A percentile compares a stretch with the other conserved stretches of the same genome.
These are phyloP conservation scores for Globisporangium carolinianum DNA, from an alignment of 352 stramenopile genomes.

Conservation along the genomic window DNA sequence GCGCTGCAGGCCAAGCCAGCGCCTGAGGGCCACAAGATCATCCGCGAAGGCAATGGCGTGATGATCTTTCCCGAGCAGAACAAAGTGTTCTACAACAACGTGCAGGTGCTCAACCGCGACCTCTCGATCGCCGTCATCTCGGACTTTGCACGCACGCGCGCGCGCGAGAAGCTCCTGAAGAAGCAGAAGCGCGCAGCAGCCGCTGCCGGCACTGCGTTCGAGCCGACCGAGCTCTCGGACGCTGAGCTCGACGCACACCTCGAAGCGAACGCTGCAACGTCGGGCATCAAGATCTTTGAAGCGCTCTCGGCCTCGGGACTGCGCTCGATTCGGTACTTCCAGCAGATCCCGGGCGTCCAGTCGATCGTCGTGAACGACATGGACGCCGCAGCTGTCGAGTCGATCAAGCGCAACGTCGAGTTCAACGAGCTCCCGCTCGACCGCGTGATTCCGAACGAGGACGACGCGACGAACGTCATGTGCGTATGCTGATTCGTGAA, in stretches of 20 bases:
- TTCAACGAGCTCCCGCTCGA: constrained; percentile 83
- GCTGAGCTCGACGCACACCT: constrained; percentile 73
- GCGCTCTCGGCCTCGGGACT: constrained; percentile 97
- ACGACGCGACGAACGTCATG: constrained; percentile 85
- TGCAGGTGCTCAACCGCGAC: constrained; percentile 98
- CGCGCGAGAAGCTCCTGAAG: constrained; percentile 61
- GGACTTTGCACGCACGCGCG: constrained; percentile 91
- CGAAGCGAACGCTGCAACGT: constrained; percentile 46
- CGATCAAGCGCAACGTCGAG: constrained; percentile 93
- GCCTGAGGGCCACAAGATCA: constrained; percentile 76
- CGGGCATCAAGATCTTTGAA: constrained; percentile 96
- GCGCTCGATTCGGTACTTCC: constrained; percentile 98
- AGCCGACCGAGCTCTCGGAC: constrained; percentile 46
- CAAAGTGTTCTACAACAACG: constrained; percentile 92
- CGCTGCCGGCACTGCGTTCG: constrained; percentile 31
- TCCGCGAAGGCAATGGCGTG: constrained; percentile 85
- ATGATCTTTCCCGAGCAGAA: constrained; percentile 89
- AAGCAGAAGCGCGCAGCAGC: constrained; percentile 57
- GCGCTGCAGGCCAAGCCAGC: constrained; percentile 54
- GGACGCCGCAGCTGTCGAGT: constrained; percentile 93
- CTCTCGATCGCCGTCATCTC: constrained; percentile 97
- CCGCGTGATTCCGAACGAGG: constrained; percentile 80
- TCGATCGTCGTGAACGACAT: constrained; percentile 99
- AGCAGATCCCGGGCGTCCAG: constrained; percentile 97
- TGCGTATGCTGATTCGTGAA: constrained; percentile 16